Conservation (phyloP, 2,329 filamentous ascomycete genomes). For the Fusarium lateritium region DNA sequence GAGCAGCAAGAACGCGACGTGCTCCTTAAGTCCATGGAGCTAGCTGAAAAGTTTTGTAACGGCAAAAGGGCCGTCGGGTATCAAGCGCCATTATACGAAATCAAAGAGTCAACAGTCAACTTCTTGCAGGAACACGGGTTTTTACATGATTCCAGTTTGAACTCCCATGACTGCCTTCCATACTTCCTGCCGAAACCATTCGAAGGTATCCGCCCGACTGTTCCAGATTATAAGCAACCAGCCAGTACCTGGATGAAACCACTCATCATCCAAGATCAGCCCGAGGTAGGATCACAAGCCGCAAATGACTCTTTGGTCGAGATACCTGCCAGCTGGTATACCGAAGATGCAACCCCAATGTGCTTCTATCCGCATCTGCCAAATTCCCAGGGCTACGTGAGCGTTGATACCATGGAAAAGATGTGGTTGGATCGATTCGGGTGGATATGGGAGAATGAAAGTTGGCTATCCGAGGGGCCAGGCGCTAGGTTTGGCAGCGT, state of each 20-base stretch:
- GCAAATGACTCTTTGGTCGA: fast-evolving
- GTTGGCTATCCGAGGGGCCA: background rate
- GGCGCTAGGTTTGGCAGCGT: background rate
- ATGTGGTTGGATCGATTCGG: background rate
- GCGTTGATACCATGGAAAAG: background rate
- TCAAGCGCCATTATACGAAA: background rate
- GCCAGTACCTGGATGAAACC: constrained; percentile 4
- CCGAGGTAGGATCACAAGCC: fast-evolving
- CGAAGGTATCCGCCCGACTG: background rate
- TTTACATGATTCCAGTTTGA: background rate
- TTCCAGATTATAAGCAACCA: background rate
- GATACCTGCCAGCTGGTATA: constrained; percentile 8
- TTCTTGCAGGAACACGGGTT: background rate
- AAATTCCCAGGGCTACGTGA: constrained; percentile 1
- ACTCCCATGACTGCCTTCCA: background rate
- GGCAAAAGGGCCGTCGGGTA: background rate
- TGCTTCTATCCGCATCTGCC: background rate
- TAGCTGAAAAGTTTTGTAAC: background rate
- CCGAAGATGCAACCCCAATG: constrained; percentile 1
- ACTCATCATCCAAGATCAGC: fast-evolving
- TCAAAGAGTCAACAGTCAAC: background rate
- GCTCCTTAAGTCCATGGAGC: background rate
- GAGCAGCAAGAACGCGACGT: background rate
- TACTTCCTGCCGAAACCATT: background rate
- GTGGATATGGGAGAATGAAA: constrained; percentile 6